Conservation (phyloP, 2,329 filamentous ascomycete species). For the Fusarium virguliforme region DNA sequence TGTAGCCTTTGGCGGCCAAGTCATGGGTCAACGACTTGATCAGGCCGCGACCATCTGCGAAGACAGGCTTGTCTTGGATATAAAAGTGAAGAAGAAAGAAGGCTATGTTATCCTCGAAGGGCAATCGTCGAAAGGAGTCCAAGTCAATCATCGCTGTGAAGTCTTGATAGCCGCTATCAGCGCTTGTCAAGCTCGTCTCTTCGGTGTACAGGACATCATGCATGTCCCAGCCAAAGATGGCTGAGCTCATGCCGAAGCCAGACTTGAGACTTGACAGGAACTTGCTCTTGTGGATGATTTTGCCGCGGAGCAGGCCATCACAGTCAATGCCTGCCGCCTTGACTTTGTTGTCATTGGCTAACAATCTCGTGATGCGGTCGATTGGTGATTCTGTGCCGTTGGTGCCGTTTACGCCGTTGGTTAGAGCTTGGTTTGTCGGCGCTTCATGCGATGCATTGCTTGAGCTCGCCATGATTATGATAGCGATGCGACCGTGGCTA, state of each 20-base stretch:
- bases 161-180: not conserved
- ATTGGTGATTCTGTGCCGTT: not conserved
- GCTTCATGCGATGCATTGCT: not conserved
- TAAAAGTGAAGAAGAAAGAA: not conserved
- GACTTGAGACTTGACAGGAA: constrained; percentile 77
- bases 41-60: not conserved
- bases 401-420: not conserved
- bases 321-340: not conserved
- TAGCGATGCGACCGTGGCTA: not conserved
- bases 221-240: constrained; percentile 92
- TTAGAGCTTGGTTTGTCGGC: not conserved
- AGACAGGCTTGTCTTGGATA: not conserved
- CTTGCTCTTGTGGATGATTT: constrained; percentile 1
- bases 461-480: not conserved
- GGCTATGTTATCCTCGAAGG: not conserved
- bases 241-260: constrained; percentile 88
- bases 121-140: not conserved
- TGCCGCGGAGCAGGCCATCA: not conserved
- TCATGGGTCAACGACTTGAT: not conserved
- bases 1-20: not conserved
- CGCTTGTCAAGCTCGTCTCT: constrained; percentile 77
- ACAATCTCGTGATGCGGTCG: not conserved
- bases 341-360: not conserved
- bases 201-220: constrained; percentile 85
- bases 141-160: not conserved